Evolutionary conservation across 2,329 filamentous ascomycete species (phyloP).

Genomic region (Coniochaeta sp.): DNA sequence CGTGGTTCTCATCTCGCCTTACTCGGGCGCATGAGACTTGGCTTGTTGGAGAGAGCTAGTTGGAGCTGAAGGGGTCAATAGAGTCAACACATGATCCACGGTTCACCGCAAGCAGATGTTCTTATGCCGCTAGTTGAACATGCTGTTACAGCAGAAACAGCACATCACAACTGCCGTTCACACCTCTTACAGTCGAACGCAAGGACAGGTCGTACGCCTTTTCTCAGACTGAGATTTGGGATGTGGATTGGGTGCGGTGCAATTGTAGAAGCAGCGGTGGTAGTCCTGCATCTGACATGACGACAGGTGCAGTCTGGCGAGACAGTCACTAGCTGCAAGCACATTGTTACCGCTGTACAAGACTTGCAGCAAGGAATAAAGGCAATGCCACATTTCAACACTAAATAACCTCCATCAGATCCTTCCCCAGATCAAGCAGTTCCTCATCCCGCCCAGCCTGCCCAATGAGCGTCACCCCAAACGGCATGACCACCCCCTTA

Average conservation of each 20-base stretch:
- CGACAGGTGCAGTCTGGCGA: not conserved
- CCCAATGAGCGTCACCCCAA: conserved; percentile 2
- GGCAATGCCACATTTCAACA: not conserved
- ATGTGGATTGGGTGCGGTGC: too few species aligned
- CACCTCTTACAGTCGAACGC: too few species aligned
- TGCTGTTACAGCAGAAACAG: too few species aligned
- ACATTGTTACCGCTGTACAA: not conserved
- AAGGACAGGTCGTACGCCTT: too few species aligned
- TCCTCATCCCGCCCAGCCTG: conserved; percentile 4
- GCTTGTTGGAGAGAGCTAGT: not conserved
- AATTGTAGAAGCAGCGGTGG: too few species aligned
- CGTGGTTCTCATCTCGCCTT: conserved; percentile 20
- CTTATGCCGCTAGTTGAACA: too few species aligned
- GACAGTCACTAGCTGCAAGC: not conserved
- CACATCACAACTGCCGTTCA: too few species aligned
- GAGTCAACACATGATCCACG: too few species aligned
- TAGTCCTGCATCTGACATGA: too few species aligned
- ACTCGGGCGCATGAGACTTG: not conserved
- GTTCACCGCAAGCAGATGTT: too few species aligned
- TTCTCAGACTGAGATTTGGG: too few species aligned
- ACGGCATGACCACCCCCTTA: conserved; percentile 1
- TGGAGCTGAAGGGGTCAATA: too few species aligned
- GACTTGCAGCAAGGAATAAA: not conserved
- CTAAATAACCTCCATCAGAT: not conserved
- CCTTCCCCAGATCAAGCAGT: conserved; percentile 2